Conservation (phyloP, 2,329 filamentous ascomycete species). For the Paraphaeosphaeria sporulosa region DNA sequence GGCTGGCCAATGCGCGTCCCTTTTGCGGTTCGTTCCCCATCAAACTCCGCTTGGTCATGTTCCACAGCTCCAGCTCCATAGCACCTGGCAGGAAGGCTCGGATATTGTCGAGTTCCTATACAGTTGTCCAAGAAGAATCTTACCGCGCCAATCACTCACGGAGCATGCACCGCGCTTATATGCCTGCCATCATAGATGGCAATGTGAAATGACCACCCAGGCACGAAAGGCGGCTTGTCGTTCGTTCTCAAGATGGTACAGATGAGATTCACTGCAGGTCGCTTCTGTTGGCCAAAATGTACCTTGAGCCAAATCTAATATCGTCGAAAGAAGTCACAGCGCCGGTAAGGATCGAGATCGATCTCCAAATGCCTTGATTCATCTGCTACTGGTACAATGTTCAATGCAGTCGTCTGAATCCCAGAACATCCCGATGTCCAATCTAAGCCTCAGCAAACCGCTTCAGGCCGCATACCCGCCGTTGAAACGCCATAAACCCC, state of each 20-base stretch:
- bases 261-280: neutral
- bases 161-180: no score
- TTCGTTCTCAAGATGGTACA: no score
- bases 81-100: neutral
- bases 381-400: neutral
- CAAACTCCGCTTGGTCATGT: conserved; percentile 5
- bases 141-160: no score
- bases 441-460: conserved; percentile 1
- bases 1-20: conserved; percentile 6
- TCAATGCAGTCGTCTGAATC: neutral
- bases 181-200: no score
- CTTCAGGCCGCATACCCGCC: neutral
- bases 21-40: neutral
- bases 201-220: no score
- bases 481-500: conserved; percentile 27
- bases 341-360: neutral
- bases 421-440: neutral
- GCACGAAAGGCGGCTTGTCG: no score
- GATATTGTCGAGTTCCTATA: no score
- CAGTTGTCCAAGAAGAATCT: no score
- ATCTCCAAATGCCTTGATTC: neutral
- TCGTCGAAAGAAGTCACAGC: neutral
- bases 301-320: neutral
- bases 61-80: neutral
- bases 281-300: neutral